Base-by-base conservation (phyloP, 169 alveolate species). In the Eimeria mitis region DNA sequence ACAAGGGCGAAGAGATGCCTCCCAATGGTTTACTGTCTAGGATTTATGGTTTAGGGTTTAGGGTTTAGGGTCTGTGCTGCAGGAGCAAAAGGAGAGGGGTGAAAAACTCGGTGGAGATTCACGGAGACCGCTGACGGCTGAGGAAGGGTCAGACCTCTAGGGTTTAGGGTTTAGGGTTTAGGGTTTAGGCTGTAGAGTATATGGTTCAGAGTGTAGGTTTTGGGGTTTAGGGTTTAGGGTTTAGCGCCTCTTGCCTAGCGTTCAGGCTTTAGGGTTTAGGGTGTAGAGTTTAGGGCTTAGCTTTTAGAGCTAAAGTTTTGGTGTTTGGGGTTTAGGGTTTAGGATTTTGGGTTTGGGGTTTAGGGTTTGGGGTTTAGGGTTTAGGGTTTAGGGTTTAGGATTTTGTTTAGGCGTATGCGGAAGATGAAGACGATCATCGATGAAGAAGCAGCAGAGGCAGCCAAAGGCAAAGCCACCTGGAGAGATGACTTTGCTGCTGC, bases 291-390 rank as follows among this genome's bases (percentile, higher is more conserved):
- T 65, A 65, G 73, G 73, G 73, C 16, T 63, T 63, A 63, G 73
- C n/a, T 8, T 63, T 63, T 63, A 19, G n/a, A 28, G 73, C n/a
- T n/a, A n/a, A n/a, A n/a, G n/a, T n/a, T n/a, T n/a, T n/a, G n/a
- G n/a, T n/a, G 89, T 54, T 1, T 28, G 73, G 63, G 85, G 34
- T 40, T 23, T 44, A 75, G 56, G 83, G 19, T 70, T 70, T 31
- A 59, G 1, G 68, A 28, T 59, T 68, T n/a, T 2, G 76, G 44
- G 83, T 73, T 73, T 73, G 37, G 56, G 85, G 85, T 75, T 75
- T 75, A 75, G 85, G 85, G 61, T 75, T 75, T 75, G 16, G 61
- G 85, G 84, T 75, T 75, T 42, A 44, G 56, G 59, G 87, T 23
- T 76, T 42, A 42, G 63, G 61, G 49, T 75, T 75, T 44, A 44